Conservation (phyloP, 345 rosid genomes). For the Microcos paniculata region DNA sequence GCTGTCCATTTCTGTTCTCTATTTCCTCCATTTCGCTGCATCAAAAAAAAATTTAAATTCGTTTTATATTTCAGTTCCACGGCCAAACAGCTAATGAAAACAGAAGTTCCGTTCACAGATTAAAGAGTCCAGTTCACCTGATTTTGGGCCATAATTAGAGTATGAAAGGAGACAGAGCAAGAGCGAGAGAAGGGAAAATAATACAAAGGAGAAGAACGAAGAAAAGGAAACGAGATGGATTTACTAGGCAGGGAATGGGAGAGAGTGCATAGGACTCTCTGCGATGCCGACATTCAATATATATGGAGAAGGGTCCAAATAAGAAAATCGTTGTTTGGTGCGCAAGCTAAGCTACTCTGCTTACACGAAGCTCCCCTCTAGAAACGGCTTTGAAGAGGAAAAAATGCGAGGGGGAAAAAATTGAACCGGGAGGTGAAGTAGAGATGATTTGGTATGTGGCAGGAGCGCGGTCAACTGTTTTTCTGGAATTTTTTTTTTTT, state of each 20-base stretch:
- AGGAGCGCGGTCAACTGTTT: no score
- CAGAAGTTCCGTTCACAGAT: neutral
- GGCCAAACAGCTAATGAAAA: neutral
- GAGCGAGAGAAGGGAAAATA: slow-evolving; percentile 25
- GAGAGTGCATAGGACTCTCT: slow-evolving; percentile 29
- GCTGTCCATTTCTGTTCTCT: slow-evolving; percentile 36
- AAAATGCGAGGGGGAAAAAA: neutral
- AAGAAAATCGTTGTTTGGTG: neutral
- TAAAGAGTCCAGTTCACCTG: slow-evolving; percentile 27
- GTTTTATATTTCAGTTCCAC: neutral
- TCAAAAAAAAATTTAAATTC: neutral
- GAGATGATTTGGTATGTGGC: neutral
- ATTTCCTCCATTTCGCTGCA: slow-evolving; percentile 37
- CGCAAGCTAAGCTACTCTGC: neutral
- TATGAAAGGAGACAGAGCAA: slow-evolving; percentile 18
- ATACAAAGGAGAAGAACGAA: slow-evolving; percentile 33
- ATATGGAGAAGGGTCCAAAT: neutral
- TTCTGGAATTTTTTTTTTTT: no score
- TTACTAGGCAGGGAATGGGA: slow-evolving; percentile 13
- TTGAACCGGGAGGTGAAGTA: neutral
- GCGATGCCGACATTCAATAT: slow-evolving; percentile 44
- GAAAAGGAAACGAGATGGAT: slow-evolving; percentile 14
- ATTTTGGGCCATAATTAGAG: slow-evolving; percentile 34
- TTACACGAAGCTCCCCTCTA: neutral
- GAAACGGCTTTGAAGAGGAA: neutral